Base-by-base conservation (phyloP, 148 eudicot genomes). In the Camellia granthamiana region DNA sequence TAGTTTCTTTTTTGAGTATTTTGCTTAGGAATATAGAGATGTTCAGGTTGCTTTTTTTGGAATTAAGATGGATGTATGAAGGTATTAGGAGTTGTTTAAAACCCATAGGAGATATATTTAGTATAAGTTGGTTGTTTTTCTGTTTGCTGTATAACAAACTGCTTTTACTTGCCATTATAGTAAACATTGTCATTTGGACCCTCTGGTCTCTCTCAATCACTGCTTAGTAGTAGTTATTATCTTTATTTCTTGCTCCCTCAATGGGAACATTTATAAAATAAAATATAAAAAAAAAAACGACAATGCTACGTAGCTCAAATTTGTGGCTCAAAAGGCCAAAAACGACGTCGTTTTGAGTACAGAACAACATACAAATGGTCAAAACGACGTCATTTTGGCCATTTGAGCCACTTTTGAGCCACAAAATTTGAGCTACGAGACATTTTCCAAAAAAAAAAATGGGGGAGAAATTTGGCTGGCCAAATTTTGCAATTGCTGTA, bases 381-480 rank as follows among this genome's bases (percentile, higher is more conserved):
- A n/a, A n/a, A n/a, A n/a, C n/a, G n/a, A n/a, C n/a, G n/a, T n/a
- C n/a, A n/a, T n/a, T n/a, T n/a, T n/a, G n/a, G n/a, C n/a, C n/a
- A n/a, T n/a, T n/a, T n/a, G n/a, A n/a, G n/a, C n/a, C n/a, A n/a
- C n/a, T n/a, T n/a, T n/a, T n/a, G n/a, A n/a, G n/a, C n/a, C n/a
- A n/a, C n/a, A n/a, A n/a, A n/a, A n/a, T n/a, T n/a, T n/a, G n/a
- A n/a, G n/a, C n/a, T n/a, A n/a, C n/a, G n/a, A n/a, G n/a, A n/a
- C n/a, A n/a, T n/a, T n/a, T n/a, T n/a, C n/a, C n/a, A 0, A 30
- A 0, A 30, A 1, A 1, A 30, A 30, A 30, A 30, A 30, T 1
- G 0, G 0, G 38, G 1, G 61, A 58, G 61, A 58, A 56, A 56
- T 56, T 56, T 13, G 13, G 13, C 60, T 14, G 16, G 16, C 60